Conservation (phyloP, 257 asterid genomes). For the Leptodermis oblonga region DNA sequence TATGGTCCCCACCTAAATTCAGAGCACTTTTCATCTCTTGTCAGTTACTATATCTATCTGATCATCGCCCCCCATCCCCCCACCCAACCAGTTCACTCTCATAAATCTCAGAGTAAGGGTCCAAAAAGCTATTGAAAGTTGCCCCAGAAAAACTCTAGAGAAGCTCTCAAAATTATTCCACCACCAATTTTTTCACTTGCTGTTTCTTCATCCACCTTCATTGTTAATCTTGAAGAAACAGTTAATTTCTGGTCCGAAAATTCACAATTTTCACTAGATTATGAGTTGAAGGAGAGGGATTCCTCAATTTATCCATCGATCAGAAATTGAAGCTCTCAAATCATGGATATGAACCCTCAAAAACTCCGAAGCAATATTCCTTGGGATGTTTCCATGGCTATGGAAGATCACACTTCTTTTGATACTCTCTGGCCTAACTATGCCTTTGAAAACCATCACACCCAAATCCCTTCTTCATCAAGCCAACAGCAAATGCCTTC, state of each 20-base stretch:
- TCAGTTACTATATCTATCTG: too few relatives aligned
- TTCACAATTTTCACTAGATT: constrained; percentile 7
- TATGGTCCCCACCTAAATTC: constrained; percentile 14
- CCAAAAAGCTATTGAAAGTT: constrained; percentile 14
- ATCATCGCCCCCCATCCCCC: constrained; percentile 11
- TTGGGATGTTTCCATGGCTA: constrained; percentile 26
- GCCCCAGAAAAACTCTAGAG: constrained; percentile 14
- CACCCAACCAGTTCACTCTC: constrained; percentile 7
- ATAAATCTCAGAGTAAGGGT: neutral
- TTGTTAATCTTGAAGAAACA: neutral
- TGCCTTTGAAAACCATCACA: constrained; percentile 16
- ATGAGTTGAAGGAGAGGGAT: constrained; percentile 6
- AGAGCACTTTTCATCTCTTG: neutral
- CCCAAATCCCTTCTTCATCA: constrained; percentile 18
- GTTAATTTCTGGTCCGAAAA: neutral
- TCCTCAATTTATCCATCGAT: neutral
- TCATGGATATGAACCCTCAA: constrained; percentile 45
- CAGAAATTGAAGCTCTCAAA: neutral
- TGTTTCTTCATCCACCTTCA: neutral
- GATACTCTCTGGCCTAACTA: constrained; percentile 42
- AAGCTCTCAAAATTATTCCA: constrained; percentile 12
- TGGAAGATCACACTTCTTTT: constrained; percentile 17
- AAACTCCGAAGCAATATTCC: constrained; percentile 25
- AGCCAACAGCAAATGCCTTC: neutral
- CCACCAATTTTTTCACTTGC: constrained; percentile 8